Evolutionary conservation across 345 rosid species (phyloP), one percentile per base, ranked within the genome.

Genomic region (Crucihimalaya himalaica): DNA sequence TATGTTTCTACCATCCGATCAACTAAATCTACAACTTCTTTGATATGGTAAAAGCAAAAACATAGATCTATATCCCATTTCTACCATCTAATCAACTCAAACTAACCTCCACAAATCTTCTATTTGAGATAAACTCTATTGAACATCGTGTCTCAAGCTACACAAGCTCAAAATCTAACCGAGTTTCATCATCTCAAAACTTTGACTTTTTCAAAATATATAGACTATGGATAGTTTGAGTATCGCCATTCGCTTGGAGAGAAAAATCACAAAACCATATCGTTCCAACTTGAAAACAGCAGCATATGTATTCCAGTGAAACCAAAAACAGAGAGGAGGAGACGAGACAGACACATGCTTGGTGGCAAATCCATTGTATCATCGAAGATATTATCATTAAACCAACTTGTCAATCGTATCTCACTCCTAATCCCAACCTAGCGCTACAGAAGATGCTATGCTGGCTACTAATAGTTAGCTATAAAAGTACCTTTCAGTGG

Each of bases 231-330:
- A 9, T 61, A 40, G 16, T 63, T 63, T 45, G 11, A 43, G 40
- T 43, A 63, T 63, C 53, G 45, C 27, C 40, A 45, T 63, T 63
- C 54, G 39, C 68, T 63, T 63, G 54, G 9, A 28, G 53, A 63
- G 67, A 63, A 63, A 45, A 63, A 63, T 63, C 68, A 63, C 68
- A 27, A 63, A 43, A 28, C 4, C 54, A 43, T 28, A 54, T 11
- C 0, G 25, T 19, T 27, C 45, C 68, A 28, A 28, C 68, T 27
- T 45, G 16, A 28, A 45, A 63, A 27, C 12, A 27, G 10, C 15
- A 1, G 4, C 3, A 23, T 5, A 1, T 45, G 53, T 42, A 43
- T 43, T 43, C 67, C 25, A 63, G 1, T 12, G 67, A 42, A 23
- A 23, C 51, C 35, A 62, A 42, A 62, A 62, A 62, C 51, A 62